These are phyloP conservation scores for Rhodotorula mucilaginosa DNA, from an alignment of 1,284 basidiomycete species.

Conservation along the genomic window DNA sequence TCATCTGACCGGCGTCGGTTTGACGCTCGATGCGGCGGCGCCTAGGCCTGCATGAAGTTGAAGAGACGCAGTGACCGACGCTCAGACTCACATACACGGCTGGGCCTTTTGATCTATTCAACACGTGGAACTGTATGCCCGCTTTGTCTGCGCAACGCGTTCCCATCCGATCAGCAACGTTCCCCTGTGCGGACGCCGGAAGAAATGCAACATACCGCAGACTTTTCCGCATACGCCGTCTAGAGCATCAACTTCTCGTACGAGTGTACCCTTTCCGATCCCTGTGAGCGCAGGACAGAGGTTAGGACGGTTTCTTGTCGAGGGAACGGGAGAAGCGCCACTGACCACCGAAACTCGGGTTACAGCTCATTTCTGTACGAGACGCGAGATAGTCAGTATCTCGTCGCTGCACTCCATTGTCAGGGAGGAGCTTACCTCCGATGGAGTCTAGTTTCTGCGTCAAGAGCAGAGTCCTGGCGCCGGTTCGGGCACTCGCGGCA, in stretches of 20 bases:
- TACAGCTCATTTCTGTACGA: slow-evolving; percentile 71
- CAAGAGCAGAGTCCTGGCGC: slow-evolving; percentile 72
- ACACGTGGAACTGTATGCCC: slow-evolving; percentile 79
- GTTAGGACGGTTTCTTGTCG: too few relatives aligned
- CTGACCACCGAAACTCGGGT: slow-evolving; percentile 67
- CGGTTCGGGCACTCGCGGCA: slow-evolving; percentile 74
- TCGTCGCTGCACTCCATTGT: too few relatives aligned
- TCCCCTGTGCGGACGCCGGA: too few relatives aligned
- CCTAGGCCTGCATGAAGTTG: too few relatives aligned
- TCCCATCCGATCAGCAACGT: background rate
- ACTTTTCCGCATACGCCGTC: slow-evolving; percentile 43
- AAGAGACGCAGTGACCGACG: background rate
- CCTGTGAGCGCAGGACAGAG: slow-evolving; percentile 47
- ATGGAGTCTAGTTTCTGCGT: slow-evolving; percentile 77
- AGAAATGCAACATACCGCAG: slow-evolving; percentile 33
- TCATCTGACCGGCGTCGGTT: background rate
- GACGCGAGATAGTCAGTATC: background rate
- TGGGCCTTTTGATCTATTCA: slow-evolving; percentile 80
- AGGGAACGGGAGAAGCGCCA: too few relatives aligned
- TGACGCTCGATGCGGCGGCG: background rate
- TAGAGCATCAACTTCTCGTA: slow-evolving; percentile 81
- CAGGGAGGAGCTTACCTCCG: slow-evolving; percentile 51
- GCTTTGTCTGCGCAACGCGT: slow-evolving; percentile 62
- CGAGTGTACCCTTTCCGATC: slow-evolving; percentile 83
- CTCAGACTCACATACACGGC: slow-evolving; percentile 71